These are phyloP conservation scores for Leersia perrieri DNA, from an alignment of 176 grass and related monocot genomes.

Conservation along the genomic window DNA sequence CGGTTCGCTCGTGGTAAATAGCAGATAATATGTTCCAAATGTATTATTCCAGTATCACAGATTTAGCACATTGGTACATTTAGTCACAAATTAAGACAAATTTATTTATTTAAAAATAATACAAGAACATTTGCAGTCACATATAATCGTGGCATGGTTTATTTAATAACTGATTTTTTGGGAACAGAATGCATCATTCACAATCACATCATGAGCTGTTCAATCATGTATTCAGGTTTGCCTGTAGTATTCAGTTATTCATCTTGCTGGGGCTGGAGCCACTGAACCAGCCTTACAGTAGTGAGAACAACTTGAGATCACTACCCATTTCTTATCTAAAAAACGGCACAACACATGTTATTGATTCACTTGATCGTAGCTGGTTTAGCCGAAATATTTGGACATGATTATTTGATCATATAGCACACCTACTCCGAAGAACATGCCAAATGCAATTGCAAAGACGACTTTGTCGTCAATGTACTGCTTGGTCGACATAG, in stretches of 20 bases:
- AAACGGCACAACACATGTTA: too few relatives aligned
- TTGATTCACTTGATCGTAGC: too few relatives aligned
- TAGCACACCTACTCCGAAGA: slow-evolving; percentile 34
- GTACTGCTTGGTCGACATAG: neutral
- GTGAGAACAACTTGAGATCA: neutral
- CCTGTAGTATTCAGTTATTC: neutral
- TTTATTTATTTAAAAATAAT: neutral
- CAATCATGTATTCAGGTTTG: neutral
- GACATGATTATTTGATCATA: slow-evolving; percentile 28
- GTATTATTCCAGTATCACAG: too few relatives aligned
- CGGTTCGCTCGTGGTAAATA: too few relatives aligned
- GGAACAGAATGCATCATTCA: neutral
- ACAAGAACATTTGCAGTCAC: neutral
- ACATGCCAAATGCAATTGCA: slow-evolving; percentile 13
- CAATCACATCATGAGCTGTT: neutral
- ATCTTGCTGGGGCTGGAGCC: neutral
- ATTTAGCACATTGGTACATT: too few relatives aligned
- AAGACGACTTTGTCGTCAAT: neutral
- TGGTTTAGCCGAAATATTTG: neutral
- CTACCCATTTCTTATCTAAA: neutral
- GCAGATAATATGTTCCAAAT: too few relatives aligned
- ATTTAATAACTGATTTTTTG: neutral
- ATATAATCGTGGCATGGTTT: neutral
- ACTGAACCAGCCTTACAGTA: neutral
- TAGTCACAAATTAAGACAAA: too few relatives aligned